Evolutionary conservation across 2,329 filamentous ascomycete species (phyloP), one percentile per base, ranked within the genome.

Genomic region (Trichoderma sp.): DNA sequence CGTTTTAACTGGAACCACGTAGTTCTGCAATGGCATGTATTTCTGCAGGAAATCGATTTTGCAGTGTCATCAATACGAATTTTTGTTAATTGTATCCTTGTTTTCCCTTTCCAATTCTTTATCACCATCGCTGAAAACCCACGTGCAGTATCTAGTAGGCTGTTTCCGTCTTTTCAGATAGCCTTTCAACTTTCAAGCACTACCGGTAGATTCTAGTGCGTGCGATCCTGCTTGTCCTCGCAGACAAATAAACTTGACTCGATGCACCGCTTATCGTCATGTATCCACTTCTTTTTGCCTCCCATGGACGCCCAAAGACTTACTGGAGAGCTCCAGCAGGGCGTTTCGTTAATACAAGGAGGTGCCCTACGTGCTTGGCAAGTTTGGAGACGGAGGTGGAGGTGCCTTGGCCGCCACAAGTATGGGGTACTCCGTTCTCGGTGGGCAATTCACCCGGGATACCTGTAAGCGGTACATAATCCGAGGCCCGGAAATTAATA

Each of bases 401-500:
- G n/a, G 3, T 6, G 45, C 5, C 45, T 53, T 53, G 45, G 45
- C 45, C 21, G 21, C 50, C 50, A 24, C 50, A 56, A 24, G 50
- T 56, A 56, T 27, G 38, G 24, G 35, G 24, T 38, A 50, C 35
- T 56, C 50, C 50, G 50, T 56, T 56, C 21, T 56, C 50, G 50
- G 50, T 24, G 50, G 50, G 50, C 50, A 53, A 53, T 11, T 53
- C 50, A n/a, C 60, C 31, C 29, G 31, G 31, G n/a, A 1, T 63
- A 6, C 31, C 31, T 21, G 31, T 68, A 33, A 31, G n/a, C 12
- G n/a, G 12, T 72, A 64, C 69, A 21, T 71, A 18, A 2, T 24
- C 38, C 72, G 56, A 45, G 4, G 62, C 59, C 67, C 67, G 74
- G 67, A 75, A 71, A 75, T 75, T 71, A 16, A 75, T 75, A 75